Evolutionary conservation across 2,329 filamentous ascomycete species (phyloP), one percentile per base, ranked within the genome.

Genomic region (Botrytis pseudocinerea): DNA sequence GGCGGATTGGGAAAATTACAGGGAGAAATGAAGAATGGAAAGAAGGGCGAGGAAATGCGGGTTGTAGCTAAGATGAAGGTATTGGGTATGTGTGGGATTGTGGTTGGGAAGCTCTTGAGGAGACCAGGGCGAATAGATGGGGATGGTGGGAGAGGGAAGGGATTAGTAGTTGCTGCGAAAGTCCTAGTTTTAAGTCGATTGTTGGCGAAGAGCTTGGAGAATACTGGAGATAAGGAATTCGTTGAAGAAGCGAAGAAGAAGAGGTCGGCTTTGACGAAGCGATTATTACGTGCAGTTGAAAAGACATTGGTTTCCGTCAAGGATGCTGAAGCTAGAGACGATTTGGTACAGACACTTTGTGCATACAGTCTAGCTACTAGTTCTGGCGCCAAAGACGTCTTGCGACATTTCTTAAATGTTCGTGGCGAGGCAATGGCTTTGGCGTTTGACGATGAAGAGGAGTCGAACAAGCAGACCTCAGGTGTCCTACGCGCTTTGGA

Each of bases 291-390:
- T 69, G 88, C 89, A 25, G 89, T 97, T 38, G 89, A 95, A 70
- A 91, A 89, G 76, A 85, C 93, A 7, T 81, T 97, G 70, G 87
- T 88, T 76, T 88, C 87, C 65, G 87, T 91, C 40, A 76, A 86
- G 76, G 79, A 85, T 75, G 76, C 86, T 77, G 79, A 85, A 74
- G 85, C 88, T 35, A 80, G 82, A 51, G 82, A 84, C 5, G 82
- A 81, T 46, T 86, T 96, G 25, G 84, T 95, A 20, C 91, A 93
- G 77, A 90, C 91, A 0, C 85, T 98, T 76, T 92, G 91, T 72
- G 94, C 95, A 0, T 95, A 94, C 80, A 94, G 93, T 75, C 85
- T 98, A 69, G 89, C 91, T 1, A 94, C 92, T 4, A 97, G 89
- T 78, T 94, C 92, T 0, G 92, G 94, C 0, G 90, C 93, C 0